Percentiles rank a stretch among this genome's conserved stretches.
Evolutionary conservation across 2,329 filamentous ascomycete species (phyloP).

Genomic region (Coniochaeta sp.): DNA sequence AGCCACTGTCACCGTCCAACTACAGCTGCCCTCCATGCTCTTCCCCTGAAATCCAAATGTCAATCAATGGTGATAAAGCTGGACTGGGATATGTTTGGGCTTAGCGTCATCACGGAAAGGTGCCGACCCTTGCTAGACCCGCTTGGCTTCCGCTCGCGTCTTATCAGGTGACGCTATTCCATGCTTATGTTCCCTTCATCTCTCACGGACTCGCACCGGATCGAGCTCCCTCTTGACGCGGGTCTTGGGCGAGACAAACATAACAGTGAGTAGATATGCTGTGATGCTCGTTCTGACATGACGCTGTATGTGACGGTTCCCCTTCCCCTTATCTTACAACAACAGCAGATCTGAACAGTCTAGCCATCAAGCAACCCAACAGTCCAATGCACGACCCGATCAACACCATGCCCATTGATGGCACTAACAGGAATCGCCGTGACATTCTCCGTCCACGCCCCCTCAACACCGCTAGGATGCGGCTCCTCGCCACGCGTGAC

Average conservation of each 20-base stretch:
- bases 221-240: too few relatives aligned
- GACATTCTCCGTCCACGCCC: conserved; percentile 53
- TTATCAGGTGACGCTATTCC: conserved; percentile 3
- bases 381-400: conserved; percentile 65
- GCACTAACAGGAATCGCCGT: conserved; percentile 81
- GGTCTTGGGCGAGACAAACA: too few relatives aligned
- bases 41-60: not conserved
- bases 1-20: not conserved
- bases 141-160: conserved; percentile 1
- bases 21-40: not conserved
- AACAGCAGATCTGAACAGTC: not conserved
- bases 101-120: not conserved
- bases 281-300: not conserved
- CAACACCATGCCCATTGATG: conserved; percentile 77
- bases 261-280: too few relatives aligned
- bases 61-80: not conserved
- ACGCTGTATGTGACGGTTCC: not conserved
- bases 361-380: conserved; percentile 56
- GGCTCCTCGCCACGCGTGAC: conserved; percentile 55
- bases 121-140: not conserved
- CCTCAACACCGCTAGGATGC: conserved; percentile 65
- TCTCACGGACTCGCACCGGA: too few relatives aligned
- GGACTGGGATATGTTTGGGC: not conserved
- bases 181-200: too few relatives aligned
- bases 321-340: not conserved